These are phyloP conservation scores for Geoglossum glabrum DNA, from an alignment of 495 filamentous ascomycete genomes.

Conservation along the genomic window DNA sequence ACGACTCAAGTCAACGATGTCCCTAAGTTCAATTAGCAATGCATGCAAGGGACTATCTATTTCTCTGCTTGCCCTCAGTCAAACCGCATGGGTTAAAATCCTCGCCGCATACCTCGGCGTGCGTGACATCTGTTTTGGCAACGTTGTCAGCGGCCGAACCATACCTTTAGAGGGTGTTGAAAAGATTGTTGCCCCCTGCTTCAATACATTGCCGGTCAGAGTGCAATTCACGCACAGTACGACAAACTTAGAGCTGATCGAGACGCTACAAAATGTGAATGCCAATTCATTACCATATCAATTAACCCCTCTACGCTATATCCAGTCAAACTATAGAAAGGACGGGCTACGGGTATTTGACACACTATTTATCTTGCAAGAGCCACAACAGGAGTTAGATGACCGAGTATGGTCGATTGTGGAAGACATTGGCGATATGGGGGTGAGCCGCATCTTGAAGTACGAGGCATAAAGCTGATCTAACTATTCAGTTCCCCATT, in stretches of 20 bases:
- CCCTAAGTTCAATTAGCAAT: constrained; percentile 26
- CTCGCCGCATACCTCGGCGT: constrained; percentile 30
- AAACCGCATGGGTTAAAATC: constrained; percentile 46
- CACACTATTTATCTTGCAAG: constrained; percentile 55
- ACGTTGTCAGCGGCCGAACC: constrained; percentile 53
- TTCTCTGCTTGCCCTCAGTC: constrained; percentile 41
- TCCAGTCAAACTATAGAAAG: constrained; percentile 26
- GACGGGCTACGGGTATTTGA: constrained; percentile 40
- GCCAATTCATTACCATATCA: constrained; percentile 39
- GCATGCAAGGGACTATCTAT: constrained; percentile 30
- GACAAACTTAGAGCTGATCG: constrained; percentile 31
- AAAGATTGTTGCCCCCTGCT: constrained; percentile 61
- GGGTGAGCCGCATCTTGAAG: constrained; percentile 24
- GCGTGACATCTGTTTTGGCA: constrained; percentile 62
- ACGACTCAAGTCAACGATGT: constrained; percentile 6
- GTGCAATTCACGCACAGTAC: constrained; percentile 23
- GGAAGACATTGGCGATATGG: constrained; percentile 54
- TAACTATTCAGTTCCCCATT: constrained; percentile 32
- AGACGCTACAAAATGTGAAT: constrained; percentile 34
- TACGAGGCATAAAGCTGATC: neutral
- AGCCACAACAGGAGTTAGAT: constrained; percentile 29
- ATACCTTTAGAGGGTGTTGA: constrained; percentile 42
- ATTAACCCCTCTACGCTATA: constrained; percentile 43
- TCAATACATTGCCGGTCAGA: constrained; percentile 73
- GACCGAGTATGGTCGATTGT: constrained; percentile 40